Evolutionary conservation across 371 early-diverging fungal species (phyloP).

Genomic region (Mucor indicus): DNA sequence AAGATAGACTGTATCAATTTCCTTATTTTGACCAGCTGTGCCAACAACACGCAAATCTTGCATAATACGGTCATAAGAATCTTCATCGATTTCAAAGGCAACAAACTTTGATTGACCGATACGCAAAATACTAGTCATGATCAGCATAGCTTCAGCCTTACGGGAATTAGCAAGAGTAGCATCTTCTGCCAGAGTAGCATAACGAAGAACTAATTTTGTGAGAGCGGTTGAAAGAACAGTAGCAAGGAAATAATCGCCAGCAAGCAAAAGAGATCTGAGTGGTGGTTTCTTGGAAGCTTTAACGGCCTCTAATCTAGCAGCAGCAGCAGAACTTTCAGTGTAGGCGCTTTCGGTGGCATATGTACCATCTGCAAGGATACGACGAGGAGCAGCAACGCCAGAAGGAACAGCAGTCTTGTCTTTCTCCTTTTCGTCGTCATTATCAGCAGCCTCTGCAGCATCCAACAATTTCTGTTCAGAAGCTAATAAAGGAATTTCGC

Average conservation of each 20-base stretch:
- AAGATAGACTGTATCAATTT: conserved; percentile 70
- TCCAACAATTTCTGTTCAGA: conserved; percentile 77
- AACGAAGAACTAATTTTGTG: conserved; percentile 85
- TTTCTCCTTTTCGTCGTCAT: conserved; percentile 29
- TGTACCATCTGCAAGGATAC: conserved; percentile 94
- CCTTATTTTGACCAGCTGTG: conserved; percentile 45
- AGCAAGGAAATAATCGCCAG: conserved; percentile 91
- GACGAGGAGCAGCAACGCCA: conserved; percentile 55
- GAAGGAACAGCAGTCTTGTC: conserved; percentile 26
- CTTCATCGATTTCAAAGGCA: conserved; percentile 89
- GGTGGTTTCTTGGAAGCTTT: conserved; percentile 76
- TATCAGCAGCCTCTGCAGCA: conserved; percentile 46
- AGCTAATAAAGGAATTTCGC: conserved; percentile 91
- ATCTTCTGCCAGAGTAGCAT: conserved; percentile 50
- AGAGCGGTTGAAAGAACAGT: conserved; percentile 85
- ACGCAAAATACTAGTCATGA: conserved; percentile 93
- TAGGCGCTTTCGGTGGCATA: conserved; percentile 94
- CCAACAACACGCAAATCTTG: conserved; percentile 85
- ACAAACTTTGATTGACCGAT: conserved; percentile 88
- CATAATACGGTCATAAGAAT: conserved; percentile 90
- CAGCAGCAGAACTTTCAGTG: conserved; percentile 43
- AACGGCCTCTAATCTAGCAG: conserved; percentile 57
- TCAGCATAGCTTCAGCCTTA: conserved; percentile 92
- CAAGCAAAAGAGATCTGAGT: conserved; percentile 76
- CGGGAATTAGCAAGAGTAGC: conserved; percentile 65